Evolutionary conservation across 73 alveolate species (phyloP).

Genomic region (Blepharisma japonicum): DNA sequence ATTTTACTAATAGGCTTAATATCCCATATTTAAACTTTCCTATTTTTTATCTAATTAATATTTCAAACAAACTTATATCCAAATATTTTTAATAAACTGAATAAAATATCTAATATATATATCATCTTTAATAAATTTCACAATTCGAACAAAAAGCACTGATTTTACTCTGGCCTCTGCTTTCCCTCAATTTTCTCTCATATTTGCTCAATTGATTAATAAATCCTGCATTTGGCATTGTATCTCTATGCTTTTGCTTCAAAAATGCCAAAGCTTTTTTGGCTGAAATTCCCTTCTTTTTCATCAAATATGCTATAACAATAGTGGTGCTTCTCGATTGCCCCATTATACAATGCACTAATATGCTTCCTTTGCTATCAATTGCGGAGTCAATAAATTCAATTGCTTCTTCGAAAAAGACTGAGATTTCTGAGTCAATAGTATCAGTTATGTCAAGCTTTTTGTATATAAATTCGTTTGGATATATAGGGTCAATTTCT

Average conservation of each 20-base stretch:
- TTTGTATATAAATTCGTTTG: conserved; percentile 1
- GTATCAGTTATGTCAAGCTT: conserved; percentile 17
- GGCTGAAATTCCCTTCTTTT: conserved; percentile 26
- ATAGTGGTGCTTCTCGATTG: conserved; percentile 55
- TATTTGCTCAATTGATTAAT: neutral
- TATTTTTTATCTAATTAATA: no score
- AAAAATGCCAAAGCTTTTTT: conserved; percentile 31
- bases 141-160: no score
- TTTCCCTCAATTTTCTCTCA: neutral
- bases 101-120: no score
- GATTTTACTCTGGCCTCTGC: no score
- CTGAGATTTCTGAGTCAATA: neutral
- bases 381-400: conserved; percentile 19
- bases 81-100: no score
- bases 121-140: no score
- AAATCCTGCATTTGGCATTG: conserved; percentile 17
- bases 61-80: no score
- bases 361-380: conserved; percentile 17
- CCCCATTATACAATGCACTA: conserved; percentile 66
- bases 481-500: conserved; percentile 2
- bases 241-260: neutral
- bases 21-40: no score
- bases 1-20: no score
- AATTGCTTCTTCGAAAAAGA: conserved; percentile 17
- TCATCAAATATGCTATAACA: conserved; percentile 61